These are phyloP conservation scores for Parachaetomium inaequale DNA, from an alignment of 495 filamentous ascomycete genomes.

Conservation along the genomic window DNA sequence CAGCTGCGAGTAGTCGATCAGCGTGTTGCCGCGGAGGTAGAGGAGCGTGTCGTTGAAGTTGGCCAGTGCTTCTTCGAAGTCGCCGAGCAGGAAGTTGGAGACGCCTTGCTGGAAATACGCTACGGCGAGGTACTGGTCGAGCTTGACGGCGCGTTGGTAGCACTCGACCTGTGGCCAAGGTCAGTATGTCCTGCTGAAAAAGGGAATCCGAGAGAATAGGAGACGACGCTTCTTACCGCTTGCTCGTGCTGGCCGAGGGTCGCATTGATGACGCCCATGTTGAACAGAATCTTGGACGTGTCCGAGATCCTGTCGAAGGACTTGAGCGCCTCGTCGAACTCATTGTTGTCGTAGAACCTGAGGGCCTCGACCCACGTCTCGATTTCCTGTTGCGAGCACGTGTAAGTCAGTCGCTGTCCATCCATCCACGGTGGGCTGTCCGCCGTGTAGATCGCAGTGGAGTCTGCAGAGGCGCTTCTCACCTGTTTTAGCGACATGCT, in stretches of 20 bases:
- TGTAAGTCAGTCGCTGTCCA: conserved; percentile 16
- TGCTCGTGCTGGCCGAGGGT: conserved; percentile 94
- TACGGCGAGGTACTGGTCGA: conserved; percentile 93
- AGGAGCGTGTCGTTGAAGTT: conserved; percentile 99
- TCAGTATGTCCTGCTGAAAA: neutral
- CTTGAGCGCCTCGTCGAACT: conserved; percentile 82
- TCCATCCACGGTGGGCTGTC: neutral
- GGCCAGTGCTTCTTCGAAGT: conserved; percentile 94
- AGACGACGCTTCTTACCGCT: conserved; percentile 60
- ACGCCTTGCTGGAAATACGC: conserved; percentile 99
- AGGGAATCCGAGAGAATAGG: no score
- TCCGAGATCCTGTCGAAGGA: conserved; percentile 84
- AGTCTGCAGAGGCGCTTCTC: conserved; percentile 24
- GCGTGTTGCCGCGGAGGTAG: conserved; percentile 91
- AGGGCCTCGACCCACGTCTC: conserved; percentile 96
- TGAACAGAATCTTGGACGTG: conserved; percentile 98
- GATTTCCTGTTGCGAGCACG: conserved; percentile 70
- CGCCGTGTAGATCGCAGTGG: neutral
- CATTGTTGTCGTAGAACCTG: conserved; percentile 89
- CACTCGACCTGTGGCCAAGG: conserved; percentile 68
- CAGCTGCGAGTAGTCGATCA: conserved; percentile 97
- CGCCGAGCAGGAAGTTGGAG: conserved; percentile 94
- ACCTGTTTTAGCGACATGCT: conserved; percentile 78
- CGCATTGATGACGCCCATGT: conserved; percentile 96
- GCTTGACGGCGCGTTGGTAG: conserved; percentile 82